Base-by-base conservation (phyloP, 2,329 filamentous ascomycete species). In the Alternaria solani region DNA sequence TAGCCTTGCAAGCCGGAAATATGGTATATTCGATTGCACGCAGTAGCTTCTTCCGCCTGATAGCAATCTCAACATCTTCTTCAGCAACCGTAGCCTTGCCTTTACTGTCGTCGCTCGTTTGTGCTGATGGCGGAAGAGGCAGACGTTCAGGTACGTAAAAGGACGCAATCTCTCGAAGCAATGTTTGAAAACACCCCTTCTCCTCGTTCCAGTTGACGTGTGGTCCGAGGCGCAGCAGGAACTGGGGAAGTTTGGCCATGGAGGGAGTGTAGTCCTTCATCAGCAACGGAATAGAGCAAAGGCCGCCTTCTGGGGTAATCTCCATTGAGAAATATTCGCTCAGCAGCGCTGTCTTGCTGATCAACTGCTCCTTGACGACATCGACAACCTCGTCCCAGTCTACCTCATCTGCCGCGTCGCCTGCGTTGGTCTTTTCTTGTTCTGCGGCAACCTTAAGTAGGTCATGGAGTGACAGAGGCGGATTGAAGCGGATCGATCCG, bases 81-180 rank as follows among this genome's bases (percentile, higher is more conserved):
- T 72, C 70, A 5, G 51, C 42, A 7, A 53, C 55, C 12, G 61
- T 71, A 7, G 53, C 62, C 28, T 73, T 71, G 0, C 67, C 66
- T 44, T 70, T 71, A 2, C 55, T 67, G 54, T 85, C 83, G 0
- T 84, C 82, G 9, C 85, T 79, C 5, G 51, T 36, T 7, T 61
- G 36, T 4, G 74, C 71, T 9, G 58, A 57, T 36, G 69, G 59
- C 53, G 67, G 70, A 1, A 86, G 77, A 0, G 94, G 93, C 25
- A 98, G 77, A 72, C 91, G 86, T 76, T 98, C 95, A 0, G 95
- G 95, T 0, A 92, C 91, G 75, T 98, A 97, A 73, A 96, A 97
- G 0, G 87, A 87, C 0, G 95, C 94, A 12, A 99, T 81, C 79
- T 99, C 94, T 25, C 85, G 85, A n/a, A 98, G 76, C 62, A 99